Conservation (phyloP, 164 flowering plant species). For the Akebia trifoliata region DNA sequence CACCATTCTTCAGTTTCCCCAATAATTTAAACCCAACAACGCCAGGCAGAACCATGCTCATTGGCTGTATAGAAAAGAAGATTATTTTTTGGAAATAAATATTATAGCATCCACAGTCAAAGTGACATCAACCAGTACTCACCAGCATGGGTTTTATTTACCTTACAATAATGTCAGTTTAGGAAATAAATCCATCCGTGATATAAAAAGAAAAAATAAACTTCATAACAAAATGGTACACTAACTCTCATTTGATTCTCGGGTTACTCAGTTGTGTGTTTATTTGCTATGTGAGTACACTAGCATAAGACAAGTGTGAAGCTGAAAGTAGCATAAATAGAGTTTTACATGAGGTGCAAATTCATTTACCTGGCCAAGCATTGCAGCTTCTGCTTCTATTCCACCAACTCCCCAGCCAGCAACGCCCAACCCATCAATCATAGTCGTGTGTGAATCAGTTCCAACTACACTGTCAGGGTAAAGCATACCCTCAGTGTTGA, state of each 20-base stretch:
- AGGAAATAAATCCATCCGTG: not conserved
- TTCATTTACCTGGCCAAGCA: conserved; percentile 86
- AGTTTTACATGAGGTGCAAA: not conserved
- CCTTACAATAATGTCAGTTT: too few species aligned
- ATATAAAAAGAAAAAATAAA: not conserved
- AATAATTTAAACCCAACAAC: conserved; percentile 88
- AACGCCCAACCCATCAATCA: conserved; percentile 97
- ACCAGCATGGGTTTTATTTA: too few species aligned
- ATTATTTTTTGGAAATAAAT: not conserved
- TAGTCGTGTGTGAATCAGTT: conserved; percentile 95
- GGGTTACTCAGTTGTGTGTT: not conserved
- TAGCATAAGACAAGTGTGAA: not conserved
- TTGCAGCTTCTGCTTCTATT: conserved; percentile 96
- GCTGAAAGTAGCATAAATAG: not conserved
- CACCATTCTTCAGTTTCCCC: conserved; percentile 76
- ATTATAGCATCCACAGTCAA: not conserved
- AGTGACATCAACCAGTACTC: not conserved
- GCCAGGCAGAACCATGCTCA: conserved; percentile 99
- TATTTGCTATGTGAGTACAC: not conserved
- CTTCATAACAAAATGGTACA: not conserved
- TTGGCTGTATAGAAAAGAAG: conserved; percentile 49
- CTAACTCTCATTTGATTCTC: too few species aligned
- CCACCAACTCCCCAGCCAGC: conserved; percentile 99
- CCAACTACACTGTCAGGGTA: conserved; percentile 98
- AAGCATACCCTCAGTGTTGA: conserved; percentile 68